These are phyloP conservation scores for Talaromyces sp. DNA, from an alignment of 2,329 filamentous ascomycete genomes.

Conservation along the genomic window DNA sequence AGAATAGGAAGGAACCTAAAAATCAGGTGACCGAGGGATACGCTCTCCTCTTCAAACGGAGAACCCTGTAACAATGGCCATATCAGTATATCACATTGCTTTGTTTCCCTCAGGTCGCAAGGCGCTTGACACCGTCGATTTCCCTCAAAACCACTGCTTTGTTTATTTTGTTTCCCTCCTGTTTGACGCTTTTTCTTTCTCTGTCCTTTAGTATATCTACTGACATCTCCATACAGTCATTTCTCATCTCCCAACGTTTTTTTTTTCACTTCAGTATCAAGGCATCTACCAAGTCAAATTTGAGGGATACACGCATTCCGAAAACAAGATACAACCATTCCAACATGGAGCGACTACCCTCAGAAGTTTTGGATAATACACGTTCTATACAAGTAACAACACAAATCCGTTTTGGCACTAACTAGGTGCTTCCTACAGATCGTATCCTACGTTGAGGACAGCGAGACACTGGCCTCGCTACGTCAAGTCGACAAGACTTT, in stretches of 20 bases:
- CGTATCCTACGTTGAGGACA: background rate
- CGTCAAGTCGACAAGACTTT: background rate
- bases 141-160: background rate
- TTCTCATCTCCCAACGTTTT: background rate
- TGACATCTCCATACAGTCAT: background rate
- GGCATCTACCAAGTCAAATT: background rate
- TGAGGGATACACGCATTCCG: background rate
- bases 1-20: background rate
- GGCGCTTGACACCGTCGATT: background rate
- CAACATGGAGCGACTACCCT: slow-evolving; percentile 2
- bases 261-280: background rate
- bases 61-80: background rate
- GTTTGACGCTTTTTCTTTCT: background rate
- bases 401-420: background rate
- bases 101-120: background rate
- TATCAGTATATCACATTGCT: background rate
- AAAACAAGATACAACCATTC: background rate
- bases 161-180: background rate
- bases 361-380: background rate
- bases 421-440: background rate
- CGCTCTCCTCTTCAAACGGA: background rate
- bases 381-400: background rate
- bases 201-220: background rate
- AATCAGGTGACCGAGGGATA: background rate
- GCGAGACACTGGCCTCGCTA: background rate